phyloP scores from a whole-genome alignment of 176 grass and related monocot genomes.

The Aegilops longissima region DNA sequence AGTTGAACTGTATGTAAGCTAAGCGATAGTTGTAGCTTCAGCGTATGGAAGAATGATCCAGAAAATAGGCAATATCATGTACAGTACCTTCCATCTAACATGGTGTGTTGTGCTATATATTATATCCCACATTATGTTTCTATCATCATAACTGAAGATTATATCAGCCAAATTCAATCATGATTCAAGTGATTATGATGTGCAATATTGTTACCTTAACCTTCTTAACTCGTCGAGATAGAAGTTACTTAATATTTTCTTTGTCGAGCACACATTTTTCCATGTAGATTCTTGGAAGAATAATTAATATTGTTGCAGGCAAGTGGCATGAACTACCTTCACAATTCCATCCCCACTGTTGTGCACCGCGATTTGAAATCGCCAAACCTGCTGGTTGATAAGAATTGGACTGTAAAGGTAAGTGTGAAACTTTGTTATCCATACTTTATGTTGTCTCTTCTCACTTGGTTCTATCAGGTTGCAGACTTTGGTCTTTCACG shows the following conservation, averaged over 20 bases:
- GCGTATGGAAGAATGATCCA: neutral
- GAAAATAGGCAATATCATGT: neutral
- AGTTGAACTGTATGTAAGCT: neutral
- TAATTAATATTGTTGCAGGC: constrained; percentile 43
- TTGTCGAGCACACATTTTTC: neutral
- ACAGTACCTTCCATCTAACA: neutral
- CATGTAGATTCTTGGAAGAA: neutral
- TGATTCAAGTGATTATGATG: constrained; percentile 10
- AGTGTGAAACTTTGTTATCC: neutral
- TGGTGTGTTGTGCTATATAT: neutral
- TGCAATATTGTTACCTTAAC: neutral
- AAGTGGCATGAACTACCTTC: constrained; percentile 98
- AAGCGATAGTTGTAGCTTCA: neutral
- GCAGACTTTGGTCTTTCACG: constrained; percentile 96
- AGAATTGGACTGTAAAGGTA: constrained; percentile 98
- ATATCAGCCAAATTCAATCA: neutral
- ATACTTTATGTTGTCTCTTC: constrained; percentile 15
- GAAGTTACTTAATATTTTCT: neutral
- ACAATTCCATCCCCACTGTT: constrained; percentile 66
- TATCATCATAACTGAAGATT: neutral
- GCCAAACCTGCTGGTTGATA: constrained; percentile 93
- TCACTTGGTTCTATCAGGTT: constrained; percentile 52
- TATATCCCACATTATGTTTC: neutral
- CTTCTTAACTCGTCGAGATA: neutral
- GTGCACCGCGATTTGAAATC: constrained; percentile 96